A percentile compares a stretch with the other conserved stretches of the same genome.
phyloP scores from a whole-genome alignment of 225 moss, liverwort and hornwort species.

The Polytrichum formosum region DNA sequence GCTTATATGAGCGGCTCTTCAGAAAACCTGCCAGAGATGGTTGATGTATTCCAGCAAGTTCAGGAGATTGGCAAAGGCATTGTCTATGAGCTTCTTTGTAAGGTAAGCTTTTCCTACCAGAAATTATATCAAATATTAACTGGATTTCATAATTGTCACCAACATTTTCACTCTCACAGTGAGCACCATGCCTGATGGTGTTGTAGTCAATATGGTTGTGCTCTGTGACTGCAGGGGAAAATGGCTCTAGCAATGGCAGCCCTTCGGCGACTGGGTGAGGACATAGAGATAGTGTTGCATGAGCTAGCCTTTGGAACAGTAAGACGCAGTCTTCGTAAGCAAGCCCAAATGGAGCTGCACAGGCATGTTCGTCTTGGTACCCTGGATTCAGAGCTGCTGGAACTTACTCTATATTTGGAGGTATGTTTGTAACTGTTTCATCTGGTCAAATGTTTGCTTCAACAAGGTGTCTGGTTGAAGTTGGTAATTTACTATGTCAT shows the following conservation, averaged over 20 bases:
- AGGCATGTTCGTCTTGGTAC: conserved; percentile 64
- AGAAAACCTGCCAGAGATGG: conserved; percentile 44
- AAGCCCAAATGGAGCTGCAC: conserved; percentile 75
- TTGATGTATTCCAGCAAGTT: conserved; percentile 89
- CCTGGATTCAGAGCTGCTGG: conserved; percentile 75
- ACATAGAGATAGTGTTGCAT: conserved; percentile 76
- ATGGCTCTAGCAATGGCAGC: conserved; percentile 88
- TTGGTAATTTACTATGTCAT: no score
- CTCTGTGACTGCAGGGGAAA: conserved; percentile 59
- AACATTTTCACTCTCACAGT: background rate
- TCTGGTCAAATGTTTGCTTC: no score
- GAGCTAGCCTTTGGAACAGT: conserved; percentile 91
- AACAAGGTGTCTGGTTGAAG: no score
- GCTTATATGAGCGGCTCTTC: conserved; percentile 43
- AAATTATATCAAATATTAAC: background rate
- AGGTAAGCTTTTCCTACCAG: conserved; percentile 32
- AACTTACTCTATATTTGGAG: conserved; percentile 75
- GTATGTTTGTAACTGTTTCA: conserved; percentile 15
- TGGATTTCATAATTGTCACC: no score
- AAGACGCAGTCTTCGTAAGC: conserved; percentile 72
- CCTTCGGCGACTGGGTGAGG: conserved; percentile 86
- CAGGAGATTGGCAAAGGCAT: conserved; percentile 87
- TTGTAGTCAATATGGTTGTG: background rate
- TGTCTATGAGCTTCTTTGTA: conserved; percentile 87
- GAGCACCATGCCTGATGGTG: background rate